Conservation (phyloP, 2,329 filamentous ascomycete species). For the Colletotrichum zoysiae region DNA sequence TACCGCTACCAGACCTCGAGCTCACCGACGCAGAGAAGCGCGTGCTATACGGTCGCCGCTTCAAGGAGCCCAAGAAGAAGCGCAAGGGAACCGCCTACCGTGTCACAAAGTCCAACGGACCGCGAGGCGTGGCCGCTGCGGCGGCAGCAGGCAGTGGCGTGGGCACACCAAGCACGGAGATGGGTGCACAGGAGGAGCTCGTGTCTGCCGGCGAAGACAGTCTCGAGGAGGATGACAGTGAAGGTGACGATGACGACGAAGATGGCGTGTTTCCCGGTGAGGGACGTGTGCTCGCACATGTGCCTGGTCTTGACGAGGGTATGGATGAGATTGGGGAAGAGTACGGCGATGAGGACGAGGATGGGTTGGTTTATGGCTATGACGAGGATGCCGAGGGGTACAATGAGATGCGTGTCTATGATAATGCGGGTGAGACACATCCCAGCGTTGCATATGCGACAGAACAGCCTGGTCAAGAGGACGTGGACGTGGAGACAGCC, state of each 20-base stretch:
- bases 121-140: constrained; percentile 27
- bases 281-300: constrained; percentile 30
- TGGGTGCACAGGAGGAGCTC: constrained; percentile 26
- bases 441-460: not conserved
- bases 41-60: constrained; percentile 50
- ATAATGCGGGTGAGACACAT: constrained; percentile 45
- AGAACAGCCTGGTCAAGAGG: not conserved
- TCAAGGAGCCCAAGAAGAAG: constrained; percentile 46
- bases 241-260: constrained; percentile 47
- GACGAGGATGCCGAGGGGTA: constrained; percentile 47
- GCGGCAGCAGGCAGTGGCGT: constrained; percentile 14
- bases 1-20: constrained; percentile 55
- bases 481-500: constrained; percentile 22
- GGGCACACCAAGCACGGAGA: constrained; percentile 16
- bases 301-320: constrained; percentile 13
- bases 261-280: constrained; percentile 44
- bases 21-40: constrained; percentile 54
- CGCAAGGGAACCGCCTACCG: constrained; percentile 43
- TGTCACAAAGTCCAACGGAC: constrained; percentile 41
- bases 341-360: constrained; percentile 42
- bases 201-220: constrained; percentile 35
- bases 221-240: constrained; percentile 50
- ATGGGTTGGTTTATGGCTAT: constrained; percentile 45
- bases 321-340: constrained; percentile 36
- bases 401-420: constrained; percentile 45